A percentile compares a stretch with the other conserved stretches of the same genome.
Conservation (phyloP, 2,329 filamentous ascomycete species). For the Aureobasidium sp. region DNA sequence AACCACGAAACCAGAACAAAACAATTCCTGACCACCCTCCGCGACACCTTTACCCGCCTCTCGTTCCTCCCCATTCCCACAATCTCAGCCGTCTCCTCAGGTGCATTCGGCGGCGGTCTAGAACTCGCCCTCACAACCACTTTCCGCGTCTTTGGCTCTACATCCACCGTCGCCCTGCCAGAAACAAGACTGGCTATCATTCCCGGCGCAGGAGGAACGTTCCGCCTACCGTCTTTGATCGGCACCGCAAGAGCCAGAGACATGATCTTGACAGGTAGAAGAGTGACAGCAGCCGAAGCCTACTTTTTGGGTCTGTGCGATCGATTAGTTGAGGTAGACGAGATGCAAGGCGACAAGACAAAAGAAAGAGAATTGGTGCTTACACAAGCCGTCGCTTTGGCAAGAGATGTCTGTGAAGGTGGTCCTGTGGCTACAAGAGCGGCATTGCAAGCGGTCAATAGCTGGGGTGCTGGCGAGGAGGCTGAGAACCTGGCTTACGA, state of each 20-base stretch:
- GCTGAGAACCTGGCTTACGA: constrained; percentile 86
- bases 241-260: constrained; percentile 77
- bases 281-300: constrained; percentile 73
- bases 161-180: constrained; percentile 70
- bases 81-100: constrained; percentile 75
- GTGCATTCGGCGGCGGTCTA: constrained; percentile 85
- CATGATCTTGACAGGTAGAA: constrained; percentile 80
- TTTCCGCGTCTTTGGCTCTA: constrained; percentile 77
- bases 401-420: constrained; percentile 79
- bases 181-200: constrained; percentile 92
- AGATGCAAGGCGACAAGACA: constrained; percentile 42
- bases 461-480: constrained; percentile 55
- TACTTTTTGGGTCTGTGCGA: constrained; percentile 89
- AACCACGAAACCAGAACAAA: constrained; percentile 50
- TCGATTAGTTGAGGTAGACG: constrained; percentile 71
- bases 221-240: constrained; percentile 73
- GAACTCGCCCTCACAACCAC: constrained; percentile 86
- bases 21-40: constrained; percentile 68
- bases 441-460: constrained; percentile 68
- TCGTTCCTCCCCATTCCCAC: constrained; percentile 76
- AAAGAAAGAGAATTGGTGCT: constrained; percentile 56
- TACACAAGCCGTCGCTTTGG: constrained; percentile 67
- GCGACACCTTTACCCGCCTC: constrained; percentile 65
- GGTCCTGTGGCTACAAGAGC: constrained; percentile 76
- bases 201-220: constrained; percentile 87